phyloP scores from a whole-genome alignment of 2,329 filamentous ascomycete species.

The Parascedosporium putredinis region DNA sequence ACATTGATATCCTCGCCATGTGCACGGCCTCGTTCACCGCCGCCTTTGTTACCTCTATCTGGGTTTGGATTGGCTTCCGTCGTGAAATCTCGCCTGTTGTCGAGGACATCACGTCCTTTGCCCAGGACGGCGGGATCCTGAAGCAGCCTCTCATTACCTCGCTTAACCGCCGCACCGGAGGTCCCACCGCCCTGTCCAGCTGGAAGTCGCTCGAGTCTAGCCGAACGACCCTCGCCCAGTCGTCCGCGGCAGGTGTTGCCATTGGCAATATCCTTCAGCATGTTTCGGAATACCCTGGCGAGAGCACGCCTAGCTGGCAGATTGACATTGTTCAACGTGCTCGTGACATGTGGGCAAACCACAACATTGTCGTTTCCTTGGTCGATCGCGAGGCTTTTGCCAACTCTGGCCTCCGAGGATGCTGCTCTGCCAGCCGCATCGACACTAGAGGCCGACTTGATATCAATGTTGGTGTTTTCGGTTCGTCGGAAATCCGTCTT shows the following conservation, averaged over 20 bases:
- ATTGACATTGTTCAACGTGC: constrained; percentile 14
- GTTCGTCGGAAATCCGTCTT: constrained; percentile 16
- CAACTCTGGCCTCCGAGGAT: constrained; percentile 16
- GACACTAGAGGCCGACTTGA: constrained; percentile 13
- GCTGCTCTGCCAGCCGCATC: constrained; percentile 17
- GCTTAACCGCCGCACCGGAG: constrained; percentile 6
- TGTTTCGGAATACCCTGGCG: not conserved
- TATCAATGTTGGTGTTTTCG: constrained; percentile 18
- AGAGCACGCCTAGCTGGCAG: constrained; percentile 1
- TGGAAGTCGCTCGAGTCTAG: constrained; percentile 10
- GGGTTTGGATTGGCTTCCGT: constrained; percentile 18
- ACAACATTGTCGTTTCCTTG: constrained; percentile 15
- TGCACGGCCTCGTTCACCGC: constrained; percentile 21
- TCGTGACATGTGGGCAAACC: constrained; percentile 16
- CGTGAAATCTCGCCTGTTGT: not conserved
- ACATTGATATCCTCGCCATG: constrained; percentile 22
- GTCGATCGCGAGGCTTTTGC: constrained; percentile 17
- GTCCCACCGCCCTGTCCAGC: constrained; percentile 9
- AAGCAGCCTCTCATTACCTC: constrained; percentile 8
- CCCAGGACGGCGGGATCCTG: not conserved
- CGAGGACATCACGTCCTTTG: not conserved
- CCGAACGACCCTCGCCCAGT: constrained; percentile 7
- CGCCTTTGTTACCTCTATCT: constrained; percentile 20
- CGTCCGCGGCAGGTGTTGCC: not conserved
- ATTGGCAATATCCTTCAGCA: not conserved